These are phyloP conservation scores for Solanum chmielewskii DNA, from an alignment of 257 asterid species.

Conservation along the genomic window DNA sequence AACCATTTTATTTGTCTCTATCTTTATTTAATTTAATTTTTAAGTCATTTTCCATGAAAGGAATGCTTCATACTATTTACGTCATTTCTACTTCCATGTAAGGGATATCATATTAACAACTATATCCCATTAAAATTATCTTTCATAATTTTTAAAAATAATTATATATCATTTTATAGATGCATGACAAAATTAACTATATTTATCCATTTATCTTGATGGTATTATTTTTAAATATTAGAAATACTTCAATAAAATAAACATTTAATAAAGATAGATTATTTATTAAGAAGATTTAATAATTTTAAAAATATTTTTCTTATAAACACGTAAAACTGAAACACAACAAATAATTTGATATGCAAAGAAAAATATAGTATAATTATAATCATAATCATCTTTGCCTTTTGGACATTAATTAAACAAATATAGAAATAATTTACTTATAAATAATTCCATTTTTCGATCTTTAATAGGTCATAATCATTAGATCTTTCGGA, in stretches of 20 bases:
- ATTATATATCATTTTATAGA: too few species aligned
- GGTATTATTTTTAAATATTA: too few species aligned
- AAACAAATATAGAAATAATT: background rate
- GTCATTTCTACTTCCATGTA: background rate
- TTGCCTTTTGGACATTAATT: background rate
- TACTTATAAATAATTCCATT: background rate
- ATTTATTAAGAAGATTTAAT: too few species aligned
- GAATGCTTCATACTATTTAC: background rate
- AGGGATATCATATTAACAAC: background rate
- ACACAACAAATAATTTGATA: background rate
- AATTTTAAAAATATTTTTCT: too few species aligned
- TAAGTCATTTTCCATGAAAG: background rate
- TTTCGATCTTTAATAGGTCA: background rate
- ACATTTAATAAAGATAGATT: background rate
- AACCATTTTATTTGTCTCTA: background rate
- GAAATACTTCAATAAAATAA: background rate
- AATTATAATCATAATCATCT: background rate
- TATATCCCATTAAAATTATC: background rate
- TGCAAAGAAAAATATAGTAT: too few species aligned
- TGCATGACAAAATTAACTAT: background rate
- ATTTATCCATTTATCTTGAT: too few species aligned
- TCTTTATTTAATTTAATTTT: background rate
- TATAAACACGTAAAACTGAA: too few species aligned
- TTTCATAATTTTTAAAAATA: too few species aligned
- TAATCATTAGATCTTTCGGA: background rate